These are phyloP conservation scores for Lachancea meyersii DNA, from an alignment of 805 yeast species.

Conservation along the genomic window DNA sequence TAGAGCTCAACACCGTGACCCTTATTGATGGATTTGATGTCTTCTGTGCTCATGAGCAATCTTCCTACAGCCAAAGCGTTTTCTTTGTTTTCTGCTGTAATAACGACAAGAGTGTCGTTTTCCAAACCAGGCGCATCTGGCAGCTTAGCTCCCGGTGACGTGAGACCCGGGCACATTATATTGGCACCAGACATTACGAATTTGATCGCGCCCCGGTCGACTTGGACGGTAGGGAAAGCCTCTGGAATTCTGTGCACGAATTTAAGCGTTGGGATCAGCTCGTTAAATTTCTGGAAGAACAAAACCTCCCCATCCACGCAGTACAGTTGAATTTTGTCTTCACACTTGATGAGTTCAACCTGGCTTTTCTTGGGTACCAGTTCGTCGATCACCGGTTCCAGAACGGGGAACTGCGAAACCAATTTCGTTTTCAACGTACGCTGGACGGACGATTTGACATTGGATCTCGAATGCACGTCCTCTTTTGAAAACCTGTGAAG, in stretches of 20 bases:
- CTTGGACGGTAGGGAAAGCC: slow-evolving; percentile 79
- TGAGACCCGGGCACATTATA: slow-evolving; percentile 93
- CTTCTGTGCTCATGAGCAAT: slow-evolving; percentile 80
- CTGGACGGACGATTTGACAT: slow-evolving; percentile 90
- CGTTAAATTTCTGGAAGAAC: slow-evolving; percentile 75
- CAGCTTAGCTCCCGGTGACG: slow-evolving; percentile 74
- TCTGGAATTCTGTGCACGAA: slow-evolving; percentile 77
- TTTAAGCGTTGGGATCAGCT: slow-evolving; percentile 66
- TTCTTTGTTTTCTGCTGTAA: slow-evolving; percentile 91
- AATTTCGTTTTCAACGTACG: slow-evolving; percentile 75
- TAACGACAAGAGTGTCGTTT: slow-evolving; percentile 65
- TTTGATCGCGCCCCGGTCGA: slow-evolving; percentile 94
- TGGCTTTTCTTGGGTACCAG: slow-evolving; percentile 86
- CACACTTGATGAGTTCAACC: slow-evolving; percentile 75
- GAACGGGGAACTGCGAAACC: slow-evolving; percentile 62
- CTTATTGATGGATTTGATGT: slow-evolving; percentile 73
- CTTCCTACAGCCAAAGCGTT: slow-evolving; percentile 88
- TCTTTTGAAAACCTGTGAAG: slow-evolving; percentile 60
- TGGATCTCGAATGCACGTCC: slow-evolving; percentile 84
- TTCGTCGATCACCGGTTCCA: slow-evolving; percentile 73
- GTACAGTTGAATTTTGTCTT: slow-evolving; percentile 78
- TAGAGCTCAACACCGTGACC: slow-evolving; percentile 84
- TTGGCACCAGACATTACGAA: slow-evolving; percentile 94
- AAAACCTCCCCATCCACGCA: slow-evolving; percentile 66
- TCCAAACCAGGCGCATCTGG: slow-evolving; percentile 60